phyloP scores from a whole-genome alignment of 345 rosid genomes.

The Salix koriyanagi region DNA sequence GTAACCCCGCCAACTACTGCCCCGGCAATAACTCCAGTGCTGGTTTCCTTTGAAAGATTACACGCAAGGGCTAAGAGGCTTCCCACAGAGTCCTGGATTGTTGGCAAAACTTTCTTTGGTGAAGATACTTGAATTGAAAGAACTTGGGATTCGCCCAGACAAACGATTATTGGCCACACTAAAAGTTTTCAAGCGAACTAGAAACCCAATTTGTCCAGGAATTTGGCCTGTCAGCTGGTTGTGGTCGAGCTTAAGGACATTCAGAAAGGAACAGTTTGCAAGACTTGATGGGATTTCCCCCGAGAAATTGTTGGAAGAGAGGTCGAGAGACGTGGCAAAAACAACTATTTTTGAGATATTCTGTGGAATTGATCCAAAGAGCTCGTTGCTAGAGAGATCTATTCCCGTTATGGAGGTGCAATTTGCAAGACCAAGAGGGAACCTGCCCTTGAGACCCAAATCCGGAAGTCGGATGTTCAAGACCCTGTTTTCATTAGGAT shows the following conservation, averaged over 20 bases:
- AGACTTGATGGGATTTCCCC: conserved; percentile 50
- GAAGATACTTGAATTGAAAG: not conserved
- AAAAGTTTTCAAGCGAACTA: conserved; percentile 48
- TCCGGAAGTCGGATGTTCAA: conserved; percentile 58
- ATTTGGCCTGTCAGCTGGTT: conserved; percentile 64
- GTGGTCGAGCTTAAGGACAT: conserved; percentile 55
- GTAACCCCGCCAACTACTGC: conserved; percentile 73
- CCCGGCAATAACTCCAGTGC: conserved; percentile 44
- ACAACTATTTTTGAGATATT: conserved; percentile 24
- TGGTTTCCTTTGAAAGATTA: conserved; percentile 20
- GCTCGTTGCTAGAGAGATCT: conserved; percentile 66
- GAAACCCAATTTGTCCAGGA: conserved; percentile 44
- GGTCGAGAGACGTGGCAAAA: conserved; percentile 46
- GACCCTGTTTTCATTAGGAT: conserved; percentile 76
- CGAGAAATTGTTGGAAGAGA: conserved; percentile 63
- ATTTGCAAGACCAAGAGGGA: conserved; percentile 44
- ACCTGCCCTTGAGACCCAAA: conserved; percentile 61
- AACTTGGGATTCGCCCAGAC: conserved; percentile 51
- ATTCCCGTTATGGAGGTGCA: conserved; percentile 63
- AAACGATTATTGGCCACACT: conserved; percentile 59
- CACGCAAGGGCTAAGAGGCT: conserved; percentile 45
- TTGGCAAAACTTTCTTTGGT: conserved; percentile 27
- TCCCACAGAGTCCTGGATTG: conserved; percentile 62
- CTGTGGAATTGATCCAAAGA: conserved; percentile 55
- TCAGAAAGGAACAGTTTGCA: conserved; percentile 48